Conservation (phyloP, 352 stramenopile genomes). For the Globisporangium takayamanum region DNA sequence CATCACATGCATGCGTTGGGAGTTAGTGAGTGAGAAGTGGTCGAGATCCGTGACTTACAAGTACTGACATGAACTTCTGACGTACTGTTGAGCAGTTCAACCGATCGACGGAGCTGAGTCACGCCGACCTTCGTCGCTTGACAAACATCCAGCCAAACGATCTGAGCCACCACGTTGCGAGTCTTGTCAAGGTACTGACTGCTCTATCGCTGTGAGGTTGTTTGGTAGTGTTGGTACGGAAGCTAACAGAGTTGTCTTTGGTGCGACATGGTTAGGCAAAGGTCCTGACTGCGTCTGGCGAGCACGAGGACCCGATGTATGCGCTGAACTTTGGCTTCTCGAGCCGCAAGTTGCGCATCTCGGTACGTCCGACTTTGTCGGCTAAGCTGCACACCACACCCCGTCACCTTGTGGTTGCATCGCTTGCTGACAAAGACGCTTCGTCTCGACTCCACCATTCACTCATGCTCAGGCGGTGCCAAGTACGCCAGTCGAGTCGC, state of each 20-base stretch:
- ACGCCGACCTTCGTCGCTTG: constrained; percentile 27
- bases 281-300: constrained; percentile 16
- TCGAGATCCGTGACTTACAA: not conserved
- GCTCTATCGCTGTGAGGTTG: not conserved
- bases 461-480: constrained; percentile 24
- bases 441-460: not conserved
- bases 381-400: not conserved
- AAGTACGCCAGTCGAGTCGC: constrained; percentile 63
- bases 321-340: constrained; percentile 39
- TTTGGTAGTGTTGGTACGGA: not conserved
- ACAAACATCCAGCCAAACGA: constrained; percentile 63
- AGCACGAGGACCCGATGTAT: constrained; percentile 31
- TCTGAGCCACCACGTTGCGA: constrained; percentile 54
- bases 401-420: not conserved
- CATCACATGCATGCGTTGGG: too few species aligned
- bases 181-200: constrained; percentile 60
- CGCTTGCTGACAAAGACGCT: not conserved
- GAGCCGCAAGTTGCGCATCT: constrained; percentile 44
- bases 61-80: not conserved
- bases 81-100: constrained; percentile 51
- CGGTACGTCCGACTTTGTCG: constrained; percentile 19
- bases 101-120: constrained; percentile 27
- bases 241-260: too few species aligned
- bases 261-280: constrained; percentile 3
- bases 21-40: too few species aligned